Evolutionary conservation across 2,329 filamentous ascomycete species (phyloP).

Genomic region (Leptographium wingfieldii): DNA sequence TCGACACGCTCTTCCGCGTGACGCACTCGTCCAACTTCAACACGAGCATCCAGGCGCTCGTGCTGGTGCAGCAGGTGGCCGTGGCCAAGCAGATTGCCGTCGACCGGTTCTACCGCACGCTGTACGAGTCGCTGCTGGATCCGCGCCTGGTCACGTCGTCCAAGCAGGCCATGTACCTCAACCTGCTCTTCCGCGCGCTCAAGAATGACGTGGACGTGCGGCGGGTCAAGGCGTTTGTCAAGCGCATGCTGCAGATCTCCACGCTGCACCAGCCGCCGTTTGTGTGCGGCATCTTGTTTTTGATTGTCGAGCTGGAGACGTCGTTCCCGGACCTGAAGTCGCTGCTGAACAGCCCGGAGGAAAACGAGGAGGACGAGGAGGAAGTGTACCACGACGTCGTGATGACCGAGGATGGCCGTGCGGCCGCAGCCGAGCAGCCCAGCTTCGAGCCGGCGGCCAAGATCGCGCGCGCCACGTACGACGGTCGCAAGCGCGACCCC

Average conservation of each 20-base stretch:
- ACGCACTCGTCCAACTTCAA: slow-evolving; percentile 99
- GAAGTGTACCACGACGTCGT: slow-evolving; percentile 36
- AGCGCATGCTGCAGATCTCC: slow-evolving; percentile 78
- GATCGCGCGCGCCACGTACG: slow-evolving; percentile 40
- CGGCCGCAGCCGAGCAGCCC: slow-evolving; percentile 25
- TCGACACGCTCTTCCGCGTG: slow-evolving; percentile 89
- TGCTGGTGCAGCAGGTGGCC: slow-evolving; percentile 88
- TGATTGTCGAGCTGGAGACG: slow-evolving; percentile 67
- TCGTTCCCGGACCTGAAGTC: slow-evolving; percentile 70
- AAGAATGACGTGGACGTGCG: slow-evolving; percentile 86
- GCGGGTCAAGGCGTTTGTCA: slow-evolving; percentile 89
- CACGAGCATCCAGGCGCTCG: slow-evolving; percentile 88
- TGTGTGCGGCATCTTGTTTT: slow-evolving; percentile 81
- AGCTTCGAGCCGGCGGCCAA: slow-evolving; percentile 19
- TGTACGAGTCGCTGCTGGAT: slow-evolving; percentile 91
- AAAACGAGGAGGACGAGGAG: slow-evolving; percentile 58
- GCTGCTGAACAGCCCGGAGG: slow-evolving; percentile 70
- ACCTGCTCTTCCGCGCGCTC: slow-evolving; percentile 75
- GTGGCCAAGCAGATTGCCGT: slow-evolving; percentile 66
- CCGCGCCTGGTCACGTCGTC: slow-evolving; percentile 79
- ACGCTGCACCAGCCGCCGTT: slow-evolving; percentile 87
- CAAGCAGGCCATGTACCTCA: slow-evolving; percentile 91
- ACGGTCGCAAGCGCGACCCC: slow-evolving; percentile 82
- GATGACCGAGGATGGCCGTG: slow-evolving; percentile 52
- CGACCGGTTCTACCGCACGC: slow-evolving; percentile 86